Evolutionary conservation across 2,329 filamentous ascomycete genomes (phyloP), one percentile per base, ranked within the genome.

Genomic region (Lasiodiplodia citricola): DNA sequence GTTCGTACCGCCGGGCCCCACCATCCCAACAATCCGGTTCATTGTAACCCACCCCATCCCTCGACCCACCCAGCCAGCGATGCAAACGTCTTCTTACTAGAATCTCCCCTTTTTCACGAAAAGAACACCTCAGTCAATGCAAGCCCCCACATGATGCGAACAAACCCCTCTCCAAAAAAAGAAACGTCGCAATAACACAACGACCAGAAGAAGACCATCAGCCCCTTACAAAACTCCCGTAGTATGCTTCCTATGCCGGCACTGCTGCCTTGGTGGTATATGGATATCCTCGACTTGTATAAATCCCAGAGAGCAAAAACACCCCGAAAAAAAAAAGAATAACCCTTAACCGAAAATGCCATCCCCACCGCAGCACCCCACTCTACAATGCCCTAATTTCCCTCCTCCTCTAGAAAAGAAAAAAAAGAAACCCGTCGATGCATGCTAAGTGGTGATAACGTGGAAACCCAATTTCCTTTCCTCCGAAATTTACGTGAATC

Each of bases 401-500:
- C 18, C 18, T 8, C 31, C 18, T n/a, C 54, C 28, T 56, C 25
- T 31, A 25, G 8, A 35, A 35, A 35, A 35, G 8, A 44, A 23
- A 18, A 41, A 25, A 41, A 8, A 37, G 14, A n/a, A 44, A 57
- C 37, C 31, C 7, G 10, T 21, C n/a, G n/a, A n/a, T 38, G 18
- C 54, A 23, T 28, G 51, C 51, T 23, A 28, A 54, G 21, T 54
- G 23, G 21, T 54, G 21, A 23, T 28, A 28, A 54, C 50, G 21
- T 52, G 50, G 16, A 28, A 58, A n/a, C 13, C 38, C 57, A 28
- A 28, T 28, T 28, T 28, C 25, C 25, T 28, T 44, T 23, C 57
- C 57, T 13, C 41, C 38, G 37, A 14, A 7, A 25, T 51, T 66
- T 60, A 80, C 55, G 76, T 75, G 74, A 78, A 79, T 28, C 78